Base-by-base conservation (phyloP, 2,329 filamentous ascomycete species). In the Colletotrichum shisoi region DNA sequence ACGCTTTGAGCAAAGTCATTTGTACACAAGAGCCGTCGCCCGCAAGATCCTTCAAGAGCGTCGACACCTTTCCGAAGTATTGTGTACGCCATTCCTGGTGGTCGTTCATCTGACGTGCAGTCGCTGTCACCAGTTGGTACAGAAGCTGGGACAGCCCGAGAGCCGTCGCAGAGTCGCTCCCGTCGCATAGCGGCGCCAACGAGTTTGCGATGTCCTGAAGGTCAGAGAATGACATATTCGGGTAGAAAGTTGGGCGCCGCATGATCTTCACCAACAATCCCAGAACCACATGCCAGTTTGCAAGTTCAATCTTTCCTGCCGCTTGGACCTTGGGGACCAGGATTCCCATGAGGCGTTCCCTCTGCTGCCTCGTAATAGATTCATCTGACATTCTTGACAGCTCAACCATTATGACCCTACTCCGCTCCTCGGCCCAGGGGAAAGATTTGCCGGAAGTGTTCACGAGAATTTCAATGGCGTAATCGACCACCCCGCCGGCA, bases 161-260 rank as follows among this genome's bases (percentile, higher is more conserved):
- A 19, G 58, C 57, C 2, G 53, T 49, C 12, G 8, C 57, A 2
- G 68, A 61, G 62, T 62, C 34, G 54, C 42, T 56, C 8, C 60
- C 34, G 12, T 17, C 48, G 21, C 61, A 59, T 8, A 57, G 48
- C 3, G 58, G 24, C 12, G 70, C 75, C 64, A 79, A 70, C 7
- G 73, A 72, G 44, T 79, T 73, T 1, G 79, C 78, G 9, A 78
- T 68, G 5, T 74, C 72, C 2, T 76, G 72, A 5, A 80, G 73
- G 60, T 79, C 73, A 0, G 72, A 69, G 57, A 81, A 86, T 1
- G 67, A 72, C 76, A 85, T 80, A 0, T 73, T 76, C 69, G 83
- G 76, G 70, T 86, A 84, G 63, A 84, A 84, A 0, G 83, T 85
- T 0, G 84, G 79, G n/a, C 79, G 78, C 5, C 75, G 73, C 80